Evolutionary conservation across 2,329 filamentous ascomycete species (phyloP).

Genomic region (Penicillium paneum): DNA sequence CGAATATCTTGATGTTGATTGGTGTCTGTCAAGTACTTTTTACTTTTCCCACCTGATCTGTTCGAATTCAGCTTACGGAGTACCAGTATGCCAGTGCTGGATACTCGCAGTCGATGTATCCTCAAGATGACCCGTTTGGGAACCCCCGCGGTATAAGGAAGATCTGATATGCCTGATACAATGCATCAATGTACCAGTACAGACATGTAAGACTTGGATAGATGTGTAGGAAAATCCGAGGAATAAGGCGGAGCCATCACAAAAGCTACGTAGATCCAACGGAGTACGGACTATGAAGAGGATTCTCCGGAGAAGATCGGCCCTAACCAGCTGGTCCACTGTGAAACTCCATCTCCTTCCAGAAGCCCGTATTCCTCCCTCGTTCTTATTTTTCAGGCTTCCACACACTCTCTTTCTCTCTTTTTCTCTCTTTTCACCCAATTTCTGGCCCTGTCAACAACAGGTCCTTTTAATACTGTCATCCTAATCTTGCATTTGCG

Average conservation of each 20-base stretch:
- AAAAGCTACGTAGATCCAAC: not conserved
- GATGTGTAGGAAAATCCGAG: not conserved
- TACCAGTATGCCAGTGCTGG: not conserved
- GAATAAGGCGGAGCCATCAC: not conserved
- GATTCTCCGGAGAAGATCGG: conserved; percentile 29
- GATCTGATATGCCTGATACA: conserved; percentile 2
- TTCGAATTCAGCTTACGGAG: not conserved
- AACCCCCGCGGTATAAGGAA: not conserved
- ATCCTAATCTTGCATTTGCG: conserved; percentile 48
- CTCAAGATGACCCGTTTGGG: not conserved
- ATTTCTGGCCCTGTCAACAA: conserved; percentile 1
- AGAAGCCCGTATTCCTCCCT: conserved; percentile 12
- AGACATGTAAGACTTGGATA: not conserved
- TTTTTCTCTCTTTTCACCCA: not conserved
- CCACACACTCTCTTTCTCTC: not conserved
- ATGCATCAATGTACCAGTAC: not conserved
- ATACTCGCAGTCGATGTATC: not conserved
- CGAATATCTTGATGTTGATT: conserved; percentile 6
- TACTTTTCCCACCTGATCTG: conserved; percentile 2
- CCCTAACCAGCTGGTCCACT: conserved; percentile 18
- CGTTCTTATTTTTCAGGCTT: conserved; percentile 13
- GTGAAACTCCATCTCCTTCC: conserved; percentile 26
- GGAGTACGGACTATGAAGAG: conserved; percentile 10
- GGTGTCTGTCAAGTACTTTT: not conserved
- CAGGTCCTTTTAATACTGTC: conserved; percentile 10